These are phyloP conservation scores for Beauveria bassiana DNA, from an alignment of 2,329 filamentous ascomycete genomes.

Conservation along the genomic window DNA sequence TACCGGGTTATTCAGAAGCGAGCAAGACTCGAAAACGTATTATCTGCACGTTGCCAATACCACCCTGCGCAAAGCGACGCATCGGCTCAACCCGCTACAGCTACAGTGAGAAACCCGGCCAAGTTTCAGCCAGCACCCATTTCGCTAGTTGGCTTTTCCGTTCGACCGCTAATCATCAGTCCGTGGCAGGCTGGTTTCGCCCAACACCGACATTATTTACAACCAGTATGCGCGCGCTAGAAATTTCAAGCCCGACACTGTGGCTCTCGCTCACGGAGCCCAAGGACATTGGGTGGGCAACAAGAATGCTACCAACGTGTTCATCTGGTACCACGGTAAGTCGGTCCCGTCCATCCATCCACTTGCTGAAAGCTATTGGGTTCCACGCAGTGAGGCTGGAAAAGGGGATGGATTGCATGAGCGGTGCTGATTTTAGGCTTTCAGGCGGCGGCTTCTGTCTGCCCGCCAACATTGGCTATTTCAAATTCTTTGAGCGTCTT, in stretches of 20 bases:
- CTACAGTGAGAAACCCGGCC: slow-evolving; percentile 13
- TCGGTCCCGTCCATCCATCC: neutral
- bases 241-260: slow-evolving; percentile 13
- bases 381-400: neutral
- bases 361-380: neutral
- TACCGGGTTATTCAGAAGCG: slow-evolving; percentile 13
- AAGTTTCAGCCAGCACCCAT: no score
- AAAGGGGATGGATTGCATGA: neutral
- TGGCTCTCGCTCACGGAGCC: slow-evolving; percentile 15
- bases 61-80: slow-evolving; percentile 14
- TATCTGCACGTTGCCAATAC: slow-evolving; percentile 18
- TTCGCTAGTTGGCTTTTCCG: no score
- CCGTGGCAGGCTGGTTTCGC: slow-evolving; percentile 13
- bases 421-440: neutral
- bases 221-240: slow-evolving; percentile 14
- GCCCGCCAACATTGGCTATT: slow-evolving; percentile 16
- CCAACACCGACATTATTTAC: slow-evolving; percentile 15
- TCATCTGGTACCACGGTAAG: slow-evolving; percentile 20
- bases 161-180: neutral
- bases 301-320: slow-evolving; percentile 15
- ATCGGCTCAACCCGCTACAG: slow-evolving; percentile 15
- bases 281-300: slow-evolving; percentile 18
- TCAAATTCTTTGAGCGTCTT: slow-evolving; percentile 14
- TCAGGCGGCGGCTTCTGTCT: slow-evolving; percentile 18
- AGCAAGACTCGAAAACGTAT: slow-evolving; percentile 15